A percentile compares a stretch with the other conserved stretches of the same genome.
Evolutionary conservation across 108 stramenopile species (phyloP).

Genomic region (Cylindrotheca closterium): DNA sequence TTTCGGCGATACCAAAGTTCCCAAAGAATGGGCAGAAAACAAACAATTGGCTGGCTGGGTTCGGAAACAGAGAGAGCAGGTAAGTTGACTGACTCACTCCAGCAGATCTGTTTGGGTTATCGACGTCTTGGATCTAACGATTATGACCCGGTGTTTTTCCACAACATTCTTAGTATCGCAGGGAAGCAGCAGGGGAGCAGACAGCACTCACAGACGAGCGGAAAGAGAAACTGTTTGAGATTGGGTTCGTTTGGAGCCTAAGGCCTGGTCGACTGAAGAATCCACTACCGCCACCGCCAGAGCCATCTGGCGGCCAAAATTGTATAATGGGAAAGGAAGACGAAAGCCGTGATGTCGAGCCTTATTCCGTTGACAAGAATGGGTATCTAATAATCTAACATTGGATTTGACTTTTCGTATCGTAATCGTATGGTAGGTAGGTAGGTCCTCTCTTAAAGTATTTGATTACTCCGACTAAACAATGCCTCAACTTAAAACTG

Average conservation of each 20-base stretch:
- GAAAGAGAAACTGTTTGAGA: neutral
- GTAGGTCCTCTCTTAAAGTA: no score
- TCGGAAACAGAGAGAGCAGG: neutral
- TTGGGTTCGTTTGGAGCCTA: neutral
- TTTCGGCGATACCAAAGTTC: neutral
- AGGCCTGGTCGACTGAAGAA: neutral
- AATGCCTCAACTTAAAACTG: no score
- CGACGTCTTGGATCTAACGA: no score
- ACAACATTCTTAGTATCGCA: no score
- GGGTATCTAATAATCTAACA: neutral
- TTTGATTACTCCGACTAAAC: no score
- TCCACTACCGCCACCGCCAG: neutral
- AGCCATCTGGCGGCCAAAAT: neutral
- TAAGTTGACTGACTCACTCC: no score
- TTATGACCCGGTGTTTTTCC: no score
- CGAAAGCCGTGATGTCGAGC: neutral
- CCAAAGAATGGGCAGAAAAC: neutral
- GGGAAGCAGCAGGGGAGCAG: neutral
- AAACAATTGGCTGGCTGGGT: neutral
- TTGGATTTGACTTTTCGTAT: no score
- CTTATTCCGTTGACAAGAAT: neutral
- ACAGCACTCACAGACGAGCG: neutral
- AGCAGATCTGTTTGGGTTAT: no score
- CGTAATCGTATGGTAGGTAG: no score
- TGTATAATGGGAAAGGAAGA: neutral